Evolutionary conservation across 139 green algal genomes (phyloP), one percentile per base, ranked within the genome.

Genomic region (Coccomyxa sp.): DNA sequence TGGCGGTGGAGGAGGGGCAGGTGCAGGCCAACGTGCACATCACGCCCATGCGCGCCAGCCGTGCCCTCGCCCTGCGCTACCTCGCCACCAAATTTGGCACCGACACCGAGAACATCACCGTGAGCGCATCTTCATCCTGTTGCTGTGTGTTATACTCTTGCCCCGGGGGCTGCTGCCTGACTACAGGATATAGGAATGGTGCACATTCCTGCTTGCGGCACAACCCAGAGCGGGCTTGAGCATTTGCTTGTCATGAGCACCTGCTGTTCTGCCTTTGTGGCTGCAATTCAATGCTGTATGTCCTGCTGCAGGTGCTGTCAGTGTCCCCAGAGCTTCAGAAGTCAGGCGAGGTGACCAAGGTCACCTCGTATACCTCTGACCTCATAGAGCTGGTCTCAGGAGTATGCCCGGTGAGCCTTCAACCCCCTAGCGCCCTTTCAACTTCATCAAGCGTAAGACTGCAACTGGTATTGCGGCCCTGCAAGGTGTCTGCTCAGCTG

Each of bases 61-160:
- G 93, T 18, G 76, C 93, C 2, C 86, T 97, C 50, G 93, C 92
- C 2, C 85, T 97, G 78, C 88, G 94, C 70, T 93, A 87, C 82
- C 79, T 97, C 8, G 84, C 90, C 34, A 77, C 85, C 58, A 75
- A 81, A 34, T 87, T 91, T 37, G 80, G 77, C 33, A 76, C 90
- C 35, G 76, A 81, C 36, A 84, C 90, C 76, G 79, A 86, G 6
- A n/a, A 69, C 3, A 69, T 91, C 40, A 87, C 81, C 29, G 38
- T 94, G 31, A 78, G 64, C 22, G 2, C 64, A 64, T 22, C 22
- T 31, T 22, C 50, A 12, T 7, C 50, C 50, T 7, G 27, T 64
- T 2, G 2, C 50, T 64, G 2, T 6, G 18, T 64, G 5, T 64
- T 10, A 5, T 18, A 64, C 50, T 31, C 3, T 31, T 5, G 5